These are phyloP conservation scores for Firmiana major DNA, from an alignment of 345 rosid genomes.

Conservation along the genomic window DNA sequence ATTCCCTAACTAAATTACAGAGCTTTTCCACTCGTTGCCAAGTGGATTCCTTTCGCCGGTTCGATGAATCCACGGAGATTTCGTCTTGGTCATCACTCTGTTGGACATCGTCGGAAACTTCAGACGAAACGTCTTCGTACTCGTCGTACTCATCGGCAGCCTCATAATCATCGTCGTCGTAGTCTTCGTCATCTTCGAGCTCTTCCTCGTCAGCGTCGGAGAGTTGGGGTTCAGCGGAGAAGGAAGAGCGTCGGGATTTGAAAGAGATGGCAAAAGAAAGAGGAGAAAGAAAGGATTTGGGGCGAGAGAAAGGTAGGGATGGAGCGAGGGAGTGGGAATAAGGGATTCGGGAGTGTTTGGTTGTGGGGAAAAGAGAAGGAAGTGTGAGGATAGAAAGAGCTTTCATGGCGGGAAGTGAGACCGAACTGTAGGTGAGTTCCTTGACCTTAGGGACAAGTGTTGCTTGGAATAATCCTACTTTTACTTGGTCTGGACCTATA, in stretches of 20 bases:
- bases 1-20: conserved; percentile 54
- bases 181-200: conserved; percentile 34
- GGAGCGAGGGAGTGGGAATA: conserved; percentile 20
- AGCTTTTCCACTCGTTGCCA: conserved; percentile 80
- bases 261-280: conserved; percentile 25
- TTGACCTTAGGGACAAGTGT: neutral
- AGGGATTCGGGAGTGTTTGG: conserved; percentile 26
- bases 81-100: conserved; percentile 53
- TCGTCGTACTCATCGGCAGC: conserved; percentile 70
- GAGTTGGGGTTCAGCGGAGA: conserved; percentile 52
- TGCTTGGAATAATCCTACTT: neutral
- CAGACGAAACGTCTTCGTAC: conserved; percentile 48
- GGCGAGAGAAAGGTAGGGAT: conserved; percentile 24
- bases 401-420: conserved; percentile 14
- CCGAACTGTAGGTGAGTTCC: neutral
- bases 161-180: conserved; percentile 47
- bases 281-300: conserved; percentile 30
- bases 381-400: conserved; percentile 42
- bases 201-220: conserved; percentile 58
- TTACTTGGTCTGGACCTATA: too few species aligned
- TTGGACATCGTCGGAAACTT: conserved; percentile 33
- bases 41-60: conserved; percentile 44
- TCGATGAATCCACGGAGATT: conserved; percentile 23
- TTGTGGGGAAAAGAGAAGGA: conserved; percentile 8
- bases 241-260: conserved; percentile 41